Evolutionary conservation across 306 rosid genomes (phyloP), one percentile per base, ranked within the genome.

Genomic region (Comarum palustre): DNA sequence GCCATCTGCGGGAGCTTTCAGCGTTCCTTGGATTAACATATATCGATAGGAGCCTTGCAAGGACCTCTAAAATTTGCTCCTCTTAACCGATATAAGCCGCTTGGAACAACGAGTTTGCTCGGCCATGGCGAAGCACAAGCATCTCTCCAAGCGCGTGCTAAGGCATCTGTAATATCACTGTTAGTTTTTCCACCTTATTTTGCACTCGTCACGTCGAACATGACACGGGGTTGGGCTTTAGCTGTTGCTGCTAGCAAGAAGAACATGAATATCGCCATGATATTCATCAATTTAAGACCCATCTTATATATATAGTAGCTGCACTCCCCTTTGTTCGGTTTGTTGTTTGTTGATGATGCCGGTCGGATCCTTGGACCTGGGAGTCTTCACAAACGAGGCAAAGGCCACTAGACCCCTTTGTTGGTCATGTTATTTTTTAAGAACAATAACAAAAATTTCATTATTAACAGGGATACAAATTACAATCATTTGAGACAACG

Each of bases 91-190:
- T 1, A 82, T n/a, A 31, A 70, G 22, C 79, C 81, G 16, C 39
- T 27, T 8, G 81, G 80, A 48, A 79, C 13, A 25, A 73, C 14
- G 20, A 85, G 24, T 64, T 3, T 66, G 2, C 85, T 67, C 4
- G 71, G 27, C 10, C n/a, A 38, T 7, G 11, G 0, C 0, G 78
- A 32, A 32, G 75, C 75, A 25, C 87, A 82, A 36, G 87, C 89
- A 1, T 31, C 76, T 16, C 38, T 72, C 89, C 89, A 86, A 20
- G 85, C 85, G 0, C 64, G 55, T 9, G 41, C 45, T 54, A 80
- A 5, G 17, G 78, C 58, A 72, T 71, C 10, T 4, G 74, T 65
- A 3, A 71, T 60, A 24, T 80, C 84, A 19, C 2, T 10, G 6
- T 72, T 50, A 14, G 78, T 11, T 32, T 70, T 55, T 57, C 66